Evolutionary conservation across 768 basidiomycete genomes (phyloP).

Genomic region (Rhizopogon vesiculosus): DNA sequence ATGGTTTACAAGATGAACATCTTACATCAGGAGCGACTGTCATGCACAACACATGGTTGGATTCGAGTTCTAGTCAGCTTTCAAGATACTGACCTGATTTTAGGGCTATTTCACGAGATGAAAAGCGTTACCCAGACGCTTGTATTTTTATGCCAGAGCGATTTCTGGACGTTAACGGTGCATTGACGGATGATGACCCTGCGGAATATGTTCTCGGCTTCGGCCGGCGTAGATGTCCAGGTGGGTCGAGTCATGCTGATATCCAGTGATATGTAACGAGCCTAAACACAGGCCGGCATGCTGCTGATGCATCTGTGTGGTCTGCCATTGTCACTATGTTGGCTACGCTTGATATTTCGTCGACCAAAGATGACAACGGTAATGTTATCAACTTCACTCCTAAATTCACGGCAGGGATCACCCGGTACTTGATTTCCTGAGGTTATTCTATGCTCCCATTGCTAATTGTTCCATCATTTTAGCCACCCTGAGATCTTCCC

Average conservation of each 20-base stretch:
- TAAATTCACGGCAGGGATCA: neutral
- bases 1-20: too few relatives aligned
- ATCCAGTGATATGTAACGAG: neutral
- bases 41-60: too few relatives aligned
- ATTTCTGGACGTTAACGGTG: conserved; percentile 8
- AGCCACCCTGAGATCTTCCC: neutral
- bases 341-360: neutral
- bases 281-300: conserved; percentile 8
- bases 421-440: neutral
- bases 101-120: neutral
- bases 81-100: too few relatives aligned
- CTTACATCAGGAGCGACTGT: too few relatives aligned
- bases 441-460: neutral
- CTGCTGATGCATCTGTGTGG: conserved; percentile 16
- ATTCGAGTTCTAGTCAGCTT: too few relatives aligned
- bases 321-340: conserved; percentile 15
- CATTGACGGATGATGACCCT: conserved; percentile 6
- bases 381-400: neutral
- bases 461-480: neutral
- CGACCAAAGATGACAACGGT: conserved; percentile 2
- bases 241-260: neutral
- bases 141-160: conserved; percentile 10
- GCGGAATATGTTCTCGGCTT: conserved; percentile 1
- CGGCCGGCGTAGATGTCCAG: conserved; percentile 2
- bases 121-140: neutral